Evolutionary conservation across 163 green algal species (phyloP).

Genomic region (Chloroidium sp.): DNA sequence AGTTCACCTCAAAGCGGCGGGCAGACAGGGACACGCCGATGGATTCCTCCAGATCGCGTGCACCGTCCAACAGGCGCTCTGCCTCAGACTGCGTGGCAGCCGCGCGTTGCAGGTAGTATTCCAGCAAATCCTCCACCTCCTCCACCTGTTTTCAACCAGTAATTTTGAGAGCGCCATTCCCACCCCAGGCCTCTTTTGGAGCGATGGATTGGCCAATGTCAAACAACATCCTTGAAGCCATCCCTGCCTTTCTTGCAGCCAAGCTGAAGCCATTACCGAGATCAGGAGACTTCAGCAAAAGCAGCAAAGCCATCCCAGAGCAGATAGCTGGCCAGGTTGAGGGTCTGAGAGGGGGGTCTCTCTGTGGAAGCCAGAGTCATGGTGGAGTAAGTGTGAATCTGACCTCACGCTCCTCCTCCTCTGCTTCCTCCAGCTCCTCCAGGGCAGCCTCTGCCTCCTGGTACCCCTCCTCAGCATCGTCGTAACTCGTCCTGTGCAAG

Average conservation of each 20-base stretch:
- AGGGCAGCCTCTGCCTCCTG: slow-evolving; percentile 58
- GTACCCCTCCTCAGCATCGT: slow-evolving; percentile 22
- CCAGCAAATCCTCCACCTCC: slow-evolving; percentile 82
- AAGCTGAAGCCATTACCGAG: no score
- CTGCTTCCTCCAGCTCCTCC: slow-evolving; percentile 66
- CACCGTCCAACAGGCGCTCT: slow-evolving; percentile 70
- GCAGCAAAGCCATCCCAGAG: no score
- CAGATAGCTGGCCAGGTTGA: no score
- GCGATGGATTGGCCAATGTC: no score
- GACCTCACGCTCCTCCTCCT: slow-evolving; percentile 78
- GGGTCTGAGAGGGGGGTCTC: no score
- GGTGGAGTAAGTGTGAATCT: no score
- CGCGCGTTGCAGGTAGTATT: slow-evolving; percentile 96
- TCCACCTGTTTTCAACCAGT: background rate
- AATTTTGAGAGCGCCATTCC: slow-evolving; percentile 1
- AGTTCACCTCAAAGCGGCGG: slow-evolving; percentile 40
- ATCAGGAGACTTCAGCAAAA: no score
- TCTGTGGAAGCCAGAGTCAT: no score
- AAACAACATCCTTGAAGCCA: background rate
- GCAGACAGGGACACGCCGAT: slow-evolving; percentile 84
- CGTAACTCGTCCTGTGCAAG: background rate
- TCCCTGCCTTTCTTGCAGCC: slow-evolving; percentile 51
- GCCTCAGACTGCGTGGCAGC: slow-evolving; percentile 68
- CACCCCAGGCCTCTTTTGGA: background rate
- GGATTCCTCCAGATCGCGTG: slow-evolving; percentile 91